Conservation (phyloP, 768 basidiomycete genomes). For the Kwoniella bestiolae region DNA sequence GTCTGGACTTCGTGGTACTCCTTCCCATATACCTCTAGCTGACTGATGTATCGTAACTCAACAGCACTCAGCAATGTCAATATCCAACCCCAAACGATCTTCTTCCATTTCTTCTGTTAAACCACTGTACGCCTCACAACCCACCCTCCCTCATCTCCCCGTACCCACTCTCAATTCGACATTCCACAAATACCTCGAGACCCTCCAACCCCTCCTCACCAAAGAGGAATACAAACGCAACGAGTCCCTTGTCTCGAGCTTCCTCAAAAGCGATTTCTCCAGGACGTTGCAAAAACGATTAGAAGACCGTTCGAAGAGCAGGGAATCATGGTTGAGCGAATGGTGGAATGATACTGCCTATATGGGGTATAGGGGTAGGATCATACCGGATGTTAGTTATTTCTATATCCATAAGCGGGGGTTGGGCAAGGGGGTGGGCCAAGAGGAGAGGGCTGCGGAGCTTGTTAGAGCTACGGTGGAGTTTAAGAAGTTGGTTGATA, state of each 20-base stretch:
- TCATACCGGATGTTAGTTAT: constrained; percentile 91
- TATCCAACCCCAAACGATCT: constrained; percentile 12
- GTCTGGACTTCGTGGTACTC: too few species aligned
- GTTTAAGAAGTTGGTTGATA: constrained; percentile 82
- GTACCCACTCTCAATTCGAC: constrained; percentile 84
- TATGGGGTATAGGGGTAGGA: constrained; percentile 82
- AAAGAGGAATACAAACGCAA: constrained; percentile 68
- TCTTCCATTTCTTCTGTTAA: constrained; percentile 42
- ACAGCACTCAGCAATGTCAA: constrained; percentile 10
- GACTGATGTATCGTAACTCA: neutral
- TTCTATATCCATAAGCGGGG: constrained; percentile 88
- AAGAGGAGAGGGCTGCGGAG: constrained; percentile 75
- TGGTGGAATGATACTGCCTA: constrained; percentile 99
- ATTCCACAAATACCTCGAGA: constrained; percentile 83
- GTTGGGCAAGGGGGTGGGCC: constrained; percentile 56
- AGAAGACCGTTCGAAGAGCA: constrained; percentile 69
- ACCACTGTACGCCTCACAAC: constrained; percentile 70
- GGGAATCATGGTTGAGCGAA: constrained; percentile 84
- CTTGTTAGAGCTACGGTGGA: constrained; percentile 82
- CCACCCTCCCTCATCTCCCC: constrained; percentile 72
- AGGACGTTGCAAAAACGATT: constrained; percentile 77
- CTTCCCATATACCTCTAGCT: neutral
- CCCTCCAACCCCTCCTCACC: constrained; percentile 76
- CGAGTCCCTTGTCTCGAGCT: constrained; percentile 66
- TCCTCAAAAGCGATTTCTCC: constrained; percentile 71